These are phyloP conservation scores for Apophysomyces ossiformis DNA, from an alignment of 371 early-diverging fungal species.

Conservation along the genomic window DNA sequence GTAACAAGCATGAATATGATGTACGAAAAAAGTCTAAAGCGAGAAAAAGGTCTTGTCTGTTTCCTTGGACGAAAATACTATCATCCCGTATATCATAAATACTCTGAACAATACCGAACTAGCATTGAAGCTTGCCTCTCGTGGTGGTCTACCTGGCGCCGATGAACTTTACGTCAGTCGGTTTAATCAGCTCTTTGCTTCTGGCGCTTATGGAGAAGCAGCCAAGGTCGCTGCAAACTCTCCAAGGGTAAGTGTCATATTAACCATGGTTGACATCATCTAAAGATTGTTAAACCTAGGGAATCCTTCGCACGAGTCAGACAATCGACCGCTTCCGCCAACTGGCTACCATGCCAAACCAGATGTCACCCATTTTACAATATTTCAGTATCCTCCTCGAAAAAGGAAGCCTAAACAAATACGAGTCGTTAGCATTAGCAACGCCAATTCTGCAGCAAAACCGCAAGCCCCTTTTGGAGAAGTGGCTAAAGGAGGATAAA, in stretches of 20 bases:
- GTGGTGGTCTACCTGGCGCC: constrained; percentile 94
- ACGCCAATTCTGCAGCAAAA: constrained; percentile 91
- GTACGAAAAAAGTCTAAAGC: not conserved
- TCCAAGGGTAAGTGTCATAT: constrained; percentile 66
- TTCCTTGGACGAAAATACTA: constrained; percentile 83
- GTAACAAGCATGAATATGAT: constrained; percentile 34
- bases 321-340: constrained; percentile 96
- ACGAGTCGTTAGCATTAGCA: constrained; percentile 94
- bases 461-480: constrained; percentile 93
- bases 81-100: constrained; percentile 90
- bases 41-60: constrained; percentile 85
- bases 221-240: constrained; percentile 96
- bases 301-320: constrained; percentile 92
- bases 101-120: constrained; percentile 87
- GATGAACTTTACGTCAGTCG: constrained; percentile 89
- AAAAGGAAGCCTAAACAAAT: constrained; percentile 91
- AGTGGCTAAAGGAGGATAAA: constrained; percentile 99
- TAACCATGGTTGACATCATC: not conserved
- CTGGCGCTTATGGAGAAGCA: constrained; percentile 86
- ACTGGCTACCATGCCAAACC: constrained; percentile 78
- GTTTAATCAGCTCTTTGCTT: constrained; percentile 84
- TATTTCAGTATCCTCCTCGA: constrained; percentile 98
- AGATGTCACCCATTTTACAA: constrained; percentile 92
- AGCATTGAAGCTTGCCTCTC: constrained; percentile 88
- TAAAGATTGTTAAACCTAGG: constrained; percentile 43